A percentile compares a stretch with the other conserved stretches of the same genome.
These are phyloP conservation scores for Crithidia fasciculata DNA, from an alignment of 208 protist genomes.

Conservation along the genomic window DNA sequence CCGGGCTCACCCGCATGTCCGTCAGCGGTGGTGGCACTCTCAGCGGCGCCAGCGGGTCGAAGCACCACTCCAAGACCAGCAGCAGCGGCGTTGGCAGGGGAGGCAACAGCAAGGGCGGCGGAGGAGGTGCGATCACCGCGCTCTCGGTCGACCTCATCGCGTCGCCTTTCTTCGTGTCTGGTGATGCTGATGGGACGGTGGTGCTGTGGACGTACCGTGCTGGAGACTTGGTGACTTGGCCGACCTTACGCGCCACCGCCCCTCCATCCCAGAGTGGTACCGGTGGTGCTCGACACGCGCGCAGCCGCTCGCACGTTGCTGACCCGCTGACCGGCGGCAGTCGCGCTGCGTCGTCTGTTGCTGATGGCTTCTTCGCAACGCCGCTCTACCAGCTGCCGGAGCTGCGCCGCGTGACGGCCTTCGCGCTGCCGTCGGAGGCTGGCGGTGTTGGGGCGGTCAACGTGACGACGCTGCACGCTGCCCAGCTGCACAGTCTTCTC, in stretches of 20 bases:
- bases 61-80: not conserved
- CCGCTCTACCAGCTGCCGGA: constrained; percentile 41
- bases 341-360: not conserved
- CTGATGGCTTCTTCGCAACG: constrained; percentile 11
- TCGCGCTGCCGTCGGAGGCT: constrained; percentile 21
- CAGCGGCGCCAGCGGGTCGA: not conserved
- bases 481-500: constrained; percentile 36
- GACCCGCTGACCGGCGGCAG: constrained; percentile 9
- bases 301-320: constrained; percentile 7
- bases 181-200: constrained; percentile 49
- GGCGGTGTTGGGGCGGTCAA: constrained; percentile 22
- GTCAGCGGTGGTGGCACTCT: constrained; percentile 12
- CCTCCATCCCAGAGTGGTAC: not conserved
- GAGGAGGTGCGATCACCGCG: constrained; percentile 32
- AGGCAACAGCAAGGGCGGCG: not conserved
- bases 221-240: constrained; percentile 27
- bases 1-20: constrained; percentile 6
- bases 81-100: not conserved
- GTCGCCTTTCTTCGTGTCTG: constrained; percentile 67
- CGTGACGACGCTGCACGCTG: constrained; percentile 23
- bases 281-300: constrained; percentile 10
- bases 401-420: constrained; percentile 36
- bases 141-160: constrained; percentile 45
- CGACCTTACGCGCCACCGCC: constrained; percentile 20
- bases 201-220: constrained; percentile 58